Conservation (phyloP, 164 flowering plant genomes). For the Umbilicus rupestris region DNA sequence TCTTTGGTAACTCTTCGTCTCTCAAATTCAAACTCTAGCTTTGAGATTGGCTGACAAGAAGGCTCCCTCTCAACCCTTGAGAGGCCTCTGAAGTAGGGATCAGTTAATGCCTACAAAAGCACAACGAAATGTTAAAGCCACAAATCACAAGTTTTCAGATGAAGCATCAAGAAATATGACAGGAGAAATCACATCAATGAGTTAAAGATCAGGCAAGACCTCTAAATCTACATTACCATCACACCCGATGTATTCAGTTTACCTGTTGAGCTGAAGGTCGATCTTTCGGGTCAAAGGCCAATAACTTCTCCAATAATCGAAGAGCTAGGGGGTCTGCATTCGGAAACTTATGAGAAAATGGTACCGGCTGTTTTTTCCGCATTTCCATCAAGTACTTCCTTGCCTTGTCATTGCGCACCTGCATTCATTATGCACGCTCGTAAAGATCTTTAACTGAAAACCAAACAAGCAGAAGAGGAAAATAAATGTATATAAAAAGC, state of each 20-base stretch:
- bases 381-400: slow-evolving; percentile 52
- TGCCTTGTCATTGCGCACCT: slow-evolving; percentile 70
- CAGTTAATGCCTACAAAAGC: slow-evolving; percentile 42
- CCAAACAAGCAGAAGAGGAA: neutral
- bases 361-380: slow-evolving; percentile 44
- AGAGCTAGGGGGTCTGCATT: slow-evolving; percentile 51
- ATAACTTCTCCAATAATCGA: slow-evolving; percentile 31
- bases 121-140: neutral
- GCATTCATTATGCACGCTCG: neutral
- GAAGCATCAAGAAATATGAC: neutral
- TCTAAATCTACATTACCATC: neutral
- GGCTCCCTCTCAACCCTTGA: slow-evolving; percentile 66
- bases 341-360: slow-evolving; percentile 46
- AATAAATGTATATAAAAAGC: neutral
- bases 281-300: slow-evolving; percentile 62
- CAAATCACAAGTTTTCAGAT: neutral
- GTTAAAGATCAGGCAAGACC: neutral
- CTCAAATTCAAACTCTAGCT: slow-evolving; percentile 66
- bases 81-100: slow-evolving; percentile 60
- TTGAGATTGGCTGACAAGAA: slow-evolving; percentile 53
- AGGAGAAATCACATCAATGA: neutral
- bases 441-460: neutral
- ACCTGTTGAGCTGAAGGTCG: slow-evolving; percentile 62
- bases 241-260: neutral
- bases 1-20: slow-evolving; percentile 49